phyloP scores from a whole-genome alignment of 2,329 filamentous ascomycete genomes.

The Hypoxylon sp. region DNA sequence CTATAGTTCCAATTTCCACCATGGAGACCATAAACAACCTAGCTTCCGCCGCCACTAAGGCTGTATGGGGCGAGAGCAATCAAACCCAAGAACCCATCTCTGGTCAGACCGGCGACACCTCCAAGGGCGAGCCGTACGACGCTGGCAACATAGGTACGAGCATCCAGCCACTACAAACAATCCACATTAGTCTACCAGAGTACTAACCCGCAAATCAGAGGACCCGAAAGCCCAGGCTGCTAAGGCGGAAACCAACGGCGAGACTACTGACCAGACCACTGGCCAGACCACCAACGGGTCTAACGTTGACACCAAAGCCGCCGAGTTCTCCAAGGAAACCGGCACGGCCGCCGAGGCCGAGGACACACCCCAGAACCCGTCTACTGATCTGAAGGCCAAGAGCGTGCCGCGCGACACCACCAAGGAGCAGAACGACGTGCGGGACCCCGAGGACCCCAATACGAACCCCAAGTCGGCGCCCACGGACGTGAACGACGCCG shows the following conservation, averaged over 20 bases:
- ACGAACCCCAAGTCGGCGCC: slow-evolving; percentile 52
- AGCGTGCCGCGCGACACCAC: slow-evolving; percentile 43
- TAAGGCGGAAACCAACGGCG: slow-evolving; percentile 29
- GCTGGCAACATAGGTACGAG: slow-evolving; percentile 75
- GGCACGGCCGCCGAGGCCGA: slow-evolving; percentile 44
- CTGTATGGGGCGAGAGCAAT: slow-evolving; percentile 59
- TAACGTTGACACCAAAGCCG: slow-evolving; percentile 14
- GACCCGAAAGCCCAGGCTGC: slow-evolving; percentile 33
- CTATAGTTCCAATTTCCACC: slow-evolving; percentile 5
- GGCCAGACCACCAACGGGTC: slow-evolving; percentile 27
- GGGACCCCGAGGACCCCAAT: slow-evolving; percentile 53
- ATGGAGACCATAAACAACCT: slow-evolving; percentile 76
- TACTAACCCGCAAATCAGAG: slow-evolving; percentile 30
- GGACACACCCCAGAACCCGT: slow-evolving; percentile 46
- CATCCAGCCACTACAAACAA: slow-evolving; percentile 4
- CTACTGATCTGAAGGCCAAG: slow-evolving; percentile 45
- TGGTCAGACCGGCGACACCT: slow-evolving; percentile 75
- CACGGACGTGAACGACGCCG: slow-evolving; percentile 54
- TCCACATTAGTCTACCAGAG: background rate
- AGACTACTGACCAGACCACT: too few species aligned
- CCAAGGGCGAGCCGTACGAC: slow-evolving; percentile 79
- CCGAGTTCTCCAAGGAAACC: slow-evolving; percentile 44
- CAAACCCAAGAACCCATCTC: slow-evolving; percentile 74
- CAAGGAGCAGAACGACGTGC: slow-evolving; percentile 56
- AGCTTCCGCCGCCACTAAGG: slow-evolving; percentile 60